Percentiles rank a stretch among this genome's conserved stretches.
Conservation (phyloP, 768 basidiomycete species). For the Candolleomyces aberdarensis region DNA sequence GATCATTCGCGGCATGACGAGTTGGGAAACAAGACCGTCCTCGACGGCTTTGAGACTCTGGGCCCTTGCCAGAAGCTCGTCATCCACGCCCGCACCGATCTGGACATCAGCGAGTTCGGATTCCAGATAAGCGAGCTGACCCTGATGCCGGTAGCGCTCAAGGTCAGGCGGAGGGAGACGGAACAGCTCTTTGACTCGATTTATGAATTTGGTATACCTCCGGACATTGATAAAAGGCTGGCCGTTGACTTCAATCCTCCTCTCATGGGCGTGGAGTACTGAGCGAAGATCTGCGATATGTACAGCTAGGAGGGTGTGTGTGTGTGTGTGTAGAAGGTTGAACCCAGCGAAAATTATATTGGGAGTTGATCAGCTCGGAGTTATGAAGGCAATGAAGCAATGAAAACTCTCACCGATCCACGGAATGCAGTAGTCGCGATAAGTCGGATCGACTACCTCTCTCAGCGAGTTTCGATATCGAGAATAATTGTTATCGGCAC, state of each 20-base stretch:
- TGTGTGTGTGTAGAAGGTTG: no score
- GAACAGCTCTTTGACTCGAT: conserved; percentile 30
- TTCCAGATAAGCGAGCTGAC: conserved; percentile 39
- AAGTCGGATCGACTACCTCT: conserved; percentile 17
- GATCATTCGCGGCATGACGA: no score
- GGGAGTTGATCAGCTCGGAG: no score
- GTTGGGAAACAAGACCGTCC: no score
- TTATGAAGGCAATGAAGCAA: no score
- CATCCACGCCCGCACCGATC: no score
- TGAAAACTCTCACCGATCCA: conserved; percentile 43
- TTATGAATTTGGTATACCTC: conserved; percentile 35
- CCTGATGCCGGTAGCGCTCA: conserved; percentile 26
- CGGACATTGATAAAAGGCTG: conserved; percentile 40
- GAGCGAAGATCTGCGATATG: conserved; percentile 34
- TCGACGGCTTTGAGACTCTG: no score
- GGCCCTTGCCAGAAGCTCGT: no score
- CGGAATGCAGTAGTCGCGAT: conserved; percentile 30
- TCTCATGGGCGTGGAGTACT: conserved; percentile 27
- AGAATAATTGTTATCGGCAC: conserved; percentile 25
- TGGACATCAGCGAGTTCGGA: no score
- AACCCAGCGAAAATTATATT: no score
- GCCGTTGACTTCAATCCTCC: conserved; percentile 25
- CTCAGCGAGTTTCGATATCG: conserved; percentile 34
- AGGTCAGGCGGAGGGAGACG: conserved; percentile 31
- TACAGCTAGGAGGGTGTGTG: conserved; percentile 28